Percentiles rank a stretch among this genome's conserved stretches.
Evolutionary conservation across 495 filamentous ascomycete species (phyloP).

Genomic region (Xylaria acuta): DNA sequence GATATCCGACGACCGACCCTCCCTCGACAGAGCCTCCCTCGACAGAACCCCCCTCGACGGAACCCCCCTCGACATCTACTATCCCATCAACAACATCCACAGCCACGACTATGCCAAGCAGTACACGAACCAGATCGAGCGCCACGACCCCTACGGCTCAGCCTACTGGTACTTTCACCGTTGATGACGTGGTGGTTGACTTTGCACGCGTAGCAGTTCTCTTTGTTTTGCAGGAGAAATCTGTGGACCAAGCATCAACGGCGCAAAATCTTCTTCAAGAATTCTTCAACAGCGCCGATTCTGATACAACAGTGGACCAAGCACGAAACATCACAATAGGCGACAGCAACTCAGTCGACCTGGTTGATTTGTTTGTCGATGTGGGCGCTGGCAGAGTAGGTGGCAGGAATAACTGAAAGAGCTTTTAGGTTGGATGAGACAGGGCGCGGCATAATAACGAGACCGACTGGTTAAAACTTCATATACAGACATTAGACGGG

Average conservation of each 20-base stretch:
- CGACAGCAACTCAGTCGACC: conserved; percentile 51
- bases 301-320: conserved; percentile 35
- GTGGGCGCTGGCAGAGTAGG: conserved; percentile 42
- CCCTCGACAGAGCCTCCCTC: conserved; percentile 12
- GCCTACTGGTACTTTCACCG: conserved; percentile 42
- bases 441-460: background rate
- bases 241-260: conserved; percentile 56
- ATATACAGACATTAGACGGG: conserved; percentile 11
- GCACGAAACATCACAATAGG: conserved; percentile 53
- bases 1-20: background rate
- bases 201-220: conserved; percentile 71
- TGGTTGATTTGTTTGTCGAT: conserved; percentile 51
- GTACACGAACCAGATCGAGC: conserved; percentile 35
- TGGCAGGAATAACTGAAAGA: conserved; percentile 29
- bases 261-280: conserved; percentile 64
- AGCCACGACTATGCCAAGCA: conserved; percentile 37
- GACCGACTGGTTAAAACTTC: conserved; percentile 1
- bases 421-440: background rate
- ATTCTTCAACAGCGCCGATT: conserved; percentile 52
- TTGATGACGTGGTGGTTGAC: conserved; percentile 62
- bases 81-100: conserved; percentile 28
- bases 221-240: conserved; percentile 64
- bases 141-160: conserved; percentile 30
- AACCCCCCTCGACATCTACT: conserved; percentile 26
- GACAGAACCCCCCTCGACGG: background rate